A percentile compares a stretch with the other conserved stretches of the same genome.
Conservation (phyloP, 148 eudicot species). For the Amaranthus palmeri region DNA sequence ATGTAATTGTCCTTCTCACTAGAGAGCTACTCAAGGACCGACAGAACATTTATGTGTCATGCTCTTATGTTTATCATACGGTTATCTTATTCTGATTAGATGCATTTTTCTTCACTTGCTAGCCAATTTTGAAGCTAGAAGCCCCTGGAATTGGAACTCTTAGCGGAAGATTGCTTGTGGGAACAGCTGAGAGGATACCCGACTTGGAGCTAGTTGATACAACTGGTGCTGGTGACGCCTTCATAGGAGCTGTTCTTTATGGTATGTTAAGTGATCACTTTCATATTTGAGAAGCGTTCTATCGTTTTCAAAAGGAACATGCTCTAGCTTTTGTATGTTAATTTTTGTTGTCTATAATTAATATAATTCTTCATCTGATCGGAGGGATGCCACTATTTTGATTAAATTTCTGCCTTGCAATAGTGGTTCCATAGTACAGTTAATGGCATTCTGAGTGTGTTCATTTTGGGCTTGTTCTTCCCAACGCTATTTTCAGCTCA, state of each 20-base stretch:
- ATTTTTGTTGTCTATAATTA: no score
- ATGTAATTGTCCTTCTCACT: background rate
- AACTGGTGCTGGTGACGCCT: slow-evolving; percentile 88
- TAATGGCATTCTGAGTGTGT: no score
- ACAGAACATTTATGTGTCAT: background rate
- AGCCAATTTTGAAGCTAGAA: slow-evolving; percentile 46
- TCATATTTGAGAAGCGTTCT: background rate
- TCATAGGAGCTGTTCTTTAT: slow-evolving; percentile 77
- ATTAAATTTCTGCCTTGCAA: no score
- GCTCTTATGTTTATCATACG: background rate
- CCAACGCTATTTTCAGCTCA: background rate
- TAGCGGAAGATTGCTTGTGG: slow-evolving; percentile 56
- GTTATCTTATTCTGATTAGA: background rate
- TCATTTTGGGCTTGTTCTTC: no score
- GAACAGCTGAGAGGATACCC: slow-evolving; percentile 78
- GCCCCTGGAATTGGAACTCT: slow-evolving; percentile 65
- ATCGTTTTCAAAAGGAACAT: no score
- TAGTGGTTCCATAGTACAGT: no score
- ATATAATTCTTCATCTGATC: no score
- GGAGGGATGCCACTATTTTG: no score
- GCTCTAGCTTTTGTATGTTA: no score
- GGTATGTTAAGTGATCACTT: slow-evolving; percentile 39
- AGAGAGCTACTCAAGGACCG: background rate
- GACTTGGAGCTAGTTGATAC: slow-evolving; percentile 76
- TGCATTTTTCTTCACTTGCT: background rate